Percentiles rank a stretch among this genome's conserved stretches.
Conservation (phyloP, 129 eudicot genomes). For the Ambrosia trifida region DNA sequence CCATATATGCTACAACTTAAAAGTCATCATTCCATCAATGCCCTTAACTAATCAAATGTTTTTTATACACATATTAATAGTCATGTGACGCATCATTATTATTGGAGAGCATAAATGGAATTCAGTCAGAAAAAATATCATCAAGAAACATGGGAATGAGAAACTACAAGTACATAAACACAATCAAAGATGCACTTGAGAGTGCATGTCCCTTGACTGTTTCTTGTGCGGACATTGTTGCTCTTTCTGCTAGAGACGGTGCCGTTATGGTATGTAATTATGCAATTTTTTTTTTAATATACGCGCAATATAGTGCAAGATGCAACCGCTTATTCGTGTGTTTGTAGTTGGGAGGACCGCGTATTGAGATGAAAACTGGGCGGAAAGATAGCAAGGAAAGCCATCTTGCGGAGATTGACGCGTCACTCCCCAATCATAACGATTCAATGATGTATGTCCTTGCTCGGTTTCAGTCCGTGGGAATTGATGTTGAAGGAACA, state of each 20-base stretch:
- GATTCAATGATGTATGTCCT: constrained; percentile 54
- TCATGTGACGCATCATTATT: constrained; percentile 88
- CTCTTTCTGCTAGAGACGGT: constrained; percentile 90
- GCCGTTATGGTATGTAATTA: constrained; percentile 47
- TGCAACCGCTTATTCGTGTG: not conserved
- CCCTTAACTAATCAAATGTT: not conserved
- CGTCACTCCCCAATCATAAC: constrained; percentile 65
- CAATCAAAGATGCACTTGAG: constrained; percentile 75
- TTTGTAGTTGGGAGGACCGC: constrained; percentile 77
- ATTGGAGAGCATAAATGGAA: constrained; percentile 53
- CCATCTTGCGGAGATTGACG: constrained; percentile 51
- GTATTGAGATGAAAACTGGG: constrained; percentile 79
- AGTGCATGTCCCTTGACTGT: constrained; percentile 70
- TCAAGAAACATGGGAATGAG: constrained; percentile 78
- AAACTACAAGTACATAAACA: constrained; percentile 76
- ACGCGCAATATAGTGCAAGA: not conserved
- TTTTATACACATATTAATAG: constrained; percentile 29
- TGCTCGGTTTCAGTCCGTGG: constrained; percentile 58
- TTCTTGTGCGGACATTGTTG: constrained; percentile 86
- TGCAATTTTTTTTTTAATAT: not conserved
- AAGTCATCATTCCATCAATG: not conserved
- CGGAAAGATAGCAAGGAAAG: constrained; percentile 66
- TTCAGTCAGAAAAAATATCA: constrained; percentile 58
- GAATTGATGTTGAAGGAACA: constrained; percentile 77
- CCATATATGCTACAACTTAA: too few species aligned